phyloP scores from a whole-genome alignment of 306 rosid species.

The Cicer yamashitae region DNA sequence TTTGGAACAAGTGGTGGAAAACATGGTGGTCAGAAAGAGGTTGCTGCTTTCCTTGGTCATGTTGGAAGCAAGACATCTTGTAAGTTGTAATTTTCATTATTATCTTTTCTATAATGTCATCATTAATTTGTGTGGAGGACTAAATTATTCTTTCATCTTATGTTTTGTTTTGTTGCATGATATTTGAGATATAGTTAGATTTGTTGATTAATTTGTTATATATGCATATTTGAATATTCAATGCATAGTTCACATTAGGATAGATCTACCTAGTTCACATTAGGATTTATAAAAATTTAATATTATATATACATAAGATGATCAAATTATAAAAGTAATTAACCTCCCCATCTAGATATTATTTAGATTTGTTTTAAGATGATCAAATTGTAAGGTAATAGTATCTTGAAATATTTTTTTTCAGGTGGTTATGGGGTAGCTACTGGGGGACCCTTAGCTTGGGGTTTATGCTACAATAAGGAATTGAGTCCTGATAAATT shows the following conservation, averaged over 20 bases:
- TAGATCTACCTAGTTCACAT: neutral
- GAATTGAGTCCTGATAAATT: constrained; percentile 92
- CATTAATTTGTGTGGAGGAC: neutral
- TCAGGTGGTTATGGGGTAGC: constrained; percentile 98
- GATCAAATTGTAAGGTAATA: neutral
- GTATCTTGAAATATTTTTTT: constrained; percentile 32
- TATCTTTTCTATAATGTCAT: neutral
- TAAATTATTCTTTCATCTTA: neutral
- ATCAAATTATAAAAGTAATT: neutral
- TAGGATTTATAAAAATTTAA: neutral
- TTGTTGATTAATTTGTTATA: neutral
- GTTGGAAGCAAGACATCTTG: constrained; percentile 95
- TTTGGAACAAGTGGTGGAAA: constrained; percentile 89
- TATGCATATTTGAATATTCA: neutral
- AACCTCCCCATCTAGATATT: neutral
- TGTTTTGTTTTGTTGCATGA: constrained; percentile 5
- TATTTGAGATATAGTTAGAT: neutral
- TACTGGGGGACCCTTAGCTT: constrained; percentile 95
- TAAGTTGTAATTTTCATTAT: constrained; percentile 44
- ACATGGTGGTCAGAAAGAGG: constrained; percentile 71
- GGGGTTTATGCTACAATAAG: constrained; percentile 95
- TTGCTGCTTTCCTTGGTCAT: constrained; percentile 91
- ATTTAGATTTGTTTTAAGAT: constrained; percentile 22
- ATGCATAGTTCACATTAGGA: neutral
- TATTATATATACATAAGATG: too few relatives aligned